Evolutionary conservation across 176 grass and related monocot genomes (phyloP), one percentile per base, ranked within the genome.

Genomic region (Musa itinerans): DNA sequence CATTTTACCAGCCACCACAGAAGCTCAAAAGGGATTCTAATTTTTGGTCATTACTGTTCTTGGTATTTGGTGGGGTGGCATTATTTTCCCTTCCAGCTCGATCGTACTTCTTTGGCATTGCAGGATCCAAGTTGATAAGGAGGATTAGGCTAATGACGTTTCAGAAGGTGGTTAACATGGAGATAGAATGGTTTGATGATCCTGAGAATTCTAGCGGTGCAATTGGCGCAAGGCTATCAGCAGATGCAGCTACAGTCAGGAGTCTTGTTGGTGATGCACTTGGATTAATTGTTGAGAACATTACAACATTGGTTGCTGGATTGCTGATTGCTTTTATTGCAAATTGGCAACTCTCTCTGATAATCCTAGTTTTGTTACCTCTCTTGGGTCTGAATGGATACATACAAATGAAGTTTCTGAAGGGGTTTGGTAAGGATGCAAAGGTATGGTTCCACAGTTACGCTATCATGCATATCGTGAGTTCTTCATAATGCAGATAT

Each of bases 91-190:
- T 89, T 29, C 92, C 92, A 26, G 74, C 85, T 63, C 83, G 86
- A 82, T 89, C 89, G 7, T 96, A 96, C 89, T 88, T 96, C 87
- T 96, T 96, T 50, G 87, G 86, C 52, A 22, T 96, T 72, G 86
- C 92, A 20, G 92, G 92, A 23, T 96, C 84, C 64, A 92, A 81
- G 68, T 82, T 96, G 78, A 89, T 96, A 73, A 89, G 74, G 78
- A 89, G 92, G 83, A 96, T 96, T 65, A 87, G 92, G 69, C 66
- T 92, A 73, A 92, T 89, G 92, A 89, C 92, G 85, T 96, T 96
- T 83, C 82, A 92, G 80, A 96, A 96, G 83, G 89, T 85, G 61
- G 84, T 96, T 64, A 87, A 92, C 62, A 96, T 96, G 92, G 92
- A 96, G 72, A 81, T 96, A 8, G 85, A 81, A 79, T 96, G 92